phyloP scores from a whole-genome alignment of 2,329 filamentous ascomycete genomes.

The Dactylellina haptotyla region DNA sequence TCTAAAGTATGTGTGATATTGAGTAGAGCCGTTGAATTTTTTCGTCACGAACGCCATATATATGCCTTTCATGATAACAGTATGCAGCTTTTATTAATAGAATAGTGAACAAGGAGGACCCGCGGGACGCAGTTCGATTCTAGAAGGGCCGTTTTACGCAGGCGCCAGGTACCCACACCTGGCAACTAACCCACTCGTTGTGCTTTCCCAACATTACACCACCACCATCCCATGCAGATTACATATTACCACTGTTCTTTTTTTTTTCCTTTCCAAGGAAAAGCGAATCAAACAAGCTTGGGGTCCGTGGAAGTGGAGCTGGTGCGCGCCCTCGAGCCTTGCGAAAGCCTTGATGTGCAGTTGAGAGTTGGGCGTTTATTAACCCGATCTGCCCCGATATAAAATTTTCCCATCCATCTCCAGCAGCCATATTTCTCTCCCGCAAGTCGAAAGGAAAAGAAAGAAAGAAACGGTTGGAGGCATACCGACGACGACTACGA shows the following conservation, averaged over 20 bases:
- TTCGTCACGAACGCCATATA: too few species aligned
- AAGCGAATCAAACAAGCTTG: too few species aligned
- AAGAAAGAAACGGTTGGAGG: not conserved
- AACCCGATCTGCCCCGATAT: constrained; percentile 23
- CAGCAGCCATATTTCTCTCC: not conserved
- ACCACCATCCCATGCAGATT: constrained; percentile 20
- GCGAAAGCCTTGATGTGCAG: not conserved
- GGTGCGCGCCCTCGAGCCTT: too few species aligned
- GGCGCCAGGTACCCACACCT: constrained; percentile 15
- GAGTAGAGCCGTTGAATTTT: too few species aligned
- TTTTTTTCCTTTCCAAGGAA: too few species aligned
- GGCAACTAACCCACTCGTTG: not conserved
- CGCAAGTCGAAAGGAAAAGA: not conserved
- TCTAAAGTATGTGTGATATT: too few species aligned
- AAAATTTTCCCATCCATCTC: constrained; percentile 4
- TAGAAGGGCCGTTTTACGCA: constrained; percentile 45
- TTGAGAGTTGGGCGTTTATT: constrained; percentile 15
- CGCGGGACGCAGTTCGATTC: constrained; percentile 2
- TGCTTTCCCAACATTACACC: too few species aligned
- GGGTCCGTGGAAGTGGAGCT: too few species aligned
- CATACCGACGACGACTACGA: too few species aligned
- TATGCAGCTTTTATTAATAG: constrained; percentile 39
- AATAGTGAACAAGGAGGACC: not conserved
- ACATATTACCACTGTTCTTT: too few species aligned
- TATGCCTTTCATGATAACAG: too few species aligned